A percentile compares a stretch with the other conserved stretches of the same genome.
phyloP scores from a whole-genome alignment of 192 early-diverging fungal genomes.

The Linnemannia exigua region DNA sequence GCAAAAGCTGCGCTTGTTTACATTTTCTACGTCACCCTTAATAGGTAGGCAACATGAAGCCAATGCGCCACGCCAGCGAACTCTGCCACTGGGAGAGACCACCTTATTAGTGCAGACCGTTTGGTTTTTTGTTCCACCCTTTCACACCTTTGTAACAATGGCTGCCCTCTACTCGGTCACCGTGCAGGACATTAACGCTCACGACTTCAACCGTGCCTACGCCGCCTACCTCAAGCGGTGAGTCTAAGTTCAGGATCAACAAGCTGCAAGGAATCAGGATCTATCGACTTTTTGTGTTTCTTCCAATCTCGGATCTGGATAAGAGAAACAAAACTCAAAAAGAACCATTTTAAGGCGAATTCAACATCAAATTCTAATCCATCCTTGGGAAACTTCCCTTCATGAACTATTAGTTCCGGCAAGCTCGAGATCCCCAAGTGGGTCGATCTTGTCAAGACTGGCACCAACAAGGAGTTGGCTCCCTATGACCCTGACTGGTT shows the following conservation, averaged over 20 bases:
- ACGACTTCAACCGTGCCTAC: slow-evolving; percentile 97
- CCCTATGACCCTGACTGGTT: slow-evolving; percentile 99
- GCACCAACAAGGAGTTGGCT: slow-evolving; percentile 95
- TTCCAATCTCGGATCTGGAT: background rate
- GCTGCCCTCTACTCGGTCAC: slow-evolving; percentile 73
- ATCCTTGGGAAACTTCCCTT: slow-evolving; percentile 13
- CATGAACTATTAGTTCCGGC: slow-evolving; percentile 71
- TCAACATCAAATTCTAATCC: slow-evolving; percentile 17
- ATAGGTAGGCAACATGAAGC: background rate
- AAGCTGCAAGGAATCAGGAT: background rate
- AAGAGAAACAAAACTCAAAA: background rate
- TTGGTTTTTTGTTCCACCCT: slow-evolving; percentile 36
- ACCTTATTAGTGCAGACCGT: background rate
- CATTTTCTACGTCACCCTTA: background rate
- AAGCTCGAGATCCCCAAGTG: slow-evolving; percentile 99
- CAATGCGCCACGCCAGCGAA: background rate
- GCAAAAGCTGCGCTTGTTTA: slow-evolving; percentile 20
- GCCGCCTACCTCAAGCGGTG: slow-evolving; percentile 98
- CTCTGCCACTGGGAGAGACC: background rate
- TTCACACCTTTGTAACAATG: slow-evolving; percentile 54
- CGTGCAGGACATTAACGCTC: slow-evolving; percentile 97
- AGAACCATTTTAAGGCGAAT: background rate
- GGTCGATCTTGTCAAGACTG: slow-evolving; percentile 99
- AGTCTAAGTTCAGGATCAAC: slow-evolving; percentile 13
- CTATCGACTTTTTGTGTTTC: background rate